Base-by-base conservation (phyloP, 495 filamentous ascomycete genomes). In the Aspergillus cavernicola region DNA sequence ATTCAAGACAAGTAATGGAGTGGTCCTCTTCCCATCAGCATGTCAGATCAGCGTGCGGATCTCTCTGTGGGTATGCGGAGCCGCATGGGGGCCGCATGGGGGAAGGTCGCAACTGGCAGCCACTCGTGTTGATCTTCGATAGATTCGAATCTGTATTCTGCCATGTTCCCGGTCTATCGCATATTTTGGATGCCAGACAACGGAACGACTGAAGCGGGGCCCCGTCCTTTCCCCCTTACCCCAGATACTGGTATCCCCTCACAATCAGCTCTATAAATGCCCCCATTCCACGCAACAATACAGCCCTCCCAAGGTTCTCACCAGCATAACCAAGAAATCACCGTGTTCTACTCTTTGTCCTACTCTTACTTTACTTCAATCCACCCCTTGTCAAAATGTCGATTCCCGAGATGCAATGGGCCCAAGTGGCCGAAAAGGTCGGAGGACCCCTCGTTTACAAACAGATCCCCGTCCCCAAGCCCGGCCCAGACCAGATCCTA, bases 401-500 rank as follows among this genome's bases (percentile, higher is more conserved):
- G 16, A 66, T 96, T 60, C 90, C 90, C 28, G 79, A 77, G 28
- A 83, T 80, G 64, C 91, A 96, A 76, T 89, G 83, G 89, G 91
- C 91, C 8, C 87, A 92, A 68, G 88, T 96, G 49, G 79, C 89
- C 57, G 86, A 95, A 66, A 79, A 87, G 71, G 79, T 77, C 26
- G 88, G 88, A 55, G 86, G 84, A 15, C 87, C 85, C 9, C 75
- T 85, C 48, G 66, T 83, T 44, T 91, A 86, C 81, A 95, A 95
- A 70, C 78, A 88, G 68, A 90, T 95, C 63, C 82, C 83, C 56
- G 89, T 95, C 41, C 78, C 79, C 43, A 80, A 81, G 61, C 91
- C 92, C 4, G 86, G 83, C 4, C 83, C 91, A 2, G 90, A 95
- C 72, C 87, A 97, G 69, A 86, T 97, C 57, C 82, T 96, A 33